Evolutionary conservation across 495 filamentous ascomycete species (phyloP), one percentile per base, ranked within the genome.

Genomic region (Penicillium fimorum): DNA sequence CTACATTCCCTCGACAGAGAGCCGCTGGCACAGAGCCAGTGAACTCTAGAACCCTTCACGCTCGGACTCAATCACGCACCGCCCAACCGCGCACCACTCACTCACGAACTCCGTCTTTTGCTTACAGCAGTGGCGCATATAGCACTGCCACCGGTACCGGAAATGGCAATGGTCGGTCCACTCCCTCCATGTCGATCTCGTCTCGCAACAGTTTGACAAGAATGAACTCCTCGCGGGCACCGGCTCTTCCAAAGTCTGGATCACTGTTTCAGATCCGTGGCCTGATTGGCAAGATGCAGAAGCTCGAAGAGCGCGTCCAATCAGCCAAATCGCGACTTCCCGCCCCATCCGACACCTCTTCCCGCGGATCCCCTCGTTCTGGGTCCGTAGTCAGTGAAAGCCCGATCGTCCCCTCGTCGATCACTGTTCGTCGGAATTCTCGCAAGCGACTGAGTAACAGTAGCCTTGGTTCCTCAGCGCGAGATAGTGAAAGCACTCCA

Each of bases 231-330:
- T 63, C 63, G 7, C 70, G 60, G 56, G 71, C 56, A 41, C 69
- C 68, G 48, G 76, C 57, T 38, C 63, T 95, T 24, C 87, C 91
- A 29, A 79, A 87, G 35, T 96, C 95, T 17, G 88, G 85, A 35
- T 97, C 95, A 5, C 81, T 98, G 30, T 88, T 88, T 54, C 94
- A 98, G 64, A 93, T 97, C 65, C 91, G 94, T 25, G 87, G 86
- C 3, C 83, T 98, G 51, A 94, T 93, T 54, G 92, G 90, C 22
- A 94, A 97, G 72, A 97, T 98, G 95, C 91, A 96, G 70, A 85
- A 87, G 58, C 84, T 98, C 40, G 95, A 97, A 70, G 88, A 92
- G 55, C 81, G 93, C 30, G 92, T 98, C 7, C 92, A 97, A 47
- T 90, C 88, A n/a, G 94, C 89, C 24, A 85, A 91, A 58, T 96